A percentile compares a stretch with the other conserved stretches of the same genome.
Conservation (phyloP, 2,329 filamentous ascomycete genomes). For the Cytospora leucostoma region DNA sequence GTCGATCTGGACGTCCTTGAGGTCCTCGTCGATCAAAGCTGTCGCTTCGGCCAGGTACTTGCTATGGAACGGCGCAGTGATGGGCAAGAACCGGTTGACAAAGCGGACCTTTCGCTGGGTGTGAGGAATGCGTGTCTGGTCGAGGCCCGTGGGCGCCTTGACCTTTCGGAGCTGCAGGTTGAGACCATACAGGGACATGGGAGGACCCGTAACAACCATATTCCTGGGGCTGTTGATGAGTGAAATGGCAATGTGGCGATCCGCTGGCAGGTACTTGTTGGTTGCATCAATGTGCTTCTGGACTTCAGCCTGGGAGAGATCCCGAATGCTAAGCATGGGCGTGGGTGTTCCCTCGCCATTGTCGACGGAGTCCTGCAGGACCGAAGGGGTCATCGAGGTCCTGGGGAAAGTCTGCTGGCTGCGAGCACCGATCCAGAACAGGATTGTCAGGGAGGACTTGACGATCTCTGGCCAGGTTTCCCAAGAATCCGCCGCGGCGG, state of each 20-base stretch:
- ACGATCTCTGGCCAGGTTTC: slow-evolving; percentile 83
- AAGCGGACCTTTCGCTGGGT: slow-evolving; percentile 97
- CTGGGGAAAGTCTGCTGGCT: slow-evolving; percentile 97
- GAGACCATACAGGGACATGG: slow-evolving; percentile 92
- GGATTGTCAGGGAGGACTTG: slow-evolving; percentile 79
- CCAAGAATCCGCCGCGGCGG: slow-evolving; percentile 89
- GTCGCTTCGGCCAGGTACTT: slow-evolving; percentile 84
- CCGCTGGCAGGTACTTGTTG: slow-evolving; percentile 90
- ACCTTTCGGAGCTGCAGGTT: slow-evolving; percentile 95
- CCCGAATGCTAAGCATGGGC: slow-evolving; percentile 96
- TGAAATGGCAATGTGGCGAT: slow-evolving; percentile 92
- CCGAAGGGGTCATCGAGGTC: slow-evolving; percentile 87
- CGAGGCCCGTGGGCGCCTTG: slow-evolving; percentile 94
- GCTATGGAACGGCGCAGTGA: slow-evolving; percentile 98
- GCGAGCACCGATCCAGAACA: slow-evolving; percentile 98
- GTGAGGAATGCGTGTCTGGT: slow-evolving; percentile 91
- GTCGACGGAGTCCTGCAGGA: slow-evolving; percentile 89
- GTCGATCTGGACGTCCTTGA: slow-evolving; percentile 79
- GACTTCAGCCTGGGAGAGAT: slow-evolving; percentile 82
- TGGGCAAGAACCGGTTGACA: slow-evolving; percentile 93
- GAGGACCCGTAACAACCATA: slow-evolving; percentile 93
- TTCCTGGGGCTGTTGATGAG: slow-evolving; percentile 96
- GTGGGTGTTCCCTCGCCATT: slow-evolving; percentile 94
- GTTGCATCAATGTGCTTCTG: slow-evolving; percentile 97
- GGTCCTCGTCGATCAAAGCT: slow-evolving; percentile 79